Percentiles rank a stretch among this genome's conserved stretches.
phyloP scores from a whole-genome alignment of 2,329 filamentous ascomycete genomes.

The Penicillium sclerotigenum region DNA sequence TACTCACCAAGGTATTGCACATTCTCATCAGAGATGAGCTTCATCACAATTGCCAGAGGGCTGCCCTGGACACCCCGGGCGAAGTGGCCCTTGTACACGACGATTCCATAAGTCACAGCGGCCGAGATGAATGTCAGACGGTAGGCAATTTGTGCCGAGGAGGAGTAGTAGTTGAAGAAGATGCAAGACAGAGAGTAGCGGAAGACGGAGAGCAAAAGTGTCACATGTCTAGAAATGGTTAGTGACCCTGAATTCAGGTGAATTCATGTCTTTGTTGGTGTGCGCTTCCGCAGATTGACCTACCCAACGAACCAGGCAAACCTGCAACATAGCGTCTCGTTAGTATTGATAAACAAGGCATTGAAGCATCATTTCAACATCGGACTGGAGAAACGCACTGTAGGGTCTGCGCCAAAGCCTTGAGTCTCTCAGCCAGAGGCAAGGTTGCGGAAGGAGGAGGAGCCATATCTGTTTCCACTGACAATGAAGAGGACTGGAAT shows the following conservation, averaged over 20 bases:
- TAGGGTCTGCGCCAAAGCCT: constrained; percentile 78
- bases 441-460: constrained; percentile 63
- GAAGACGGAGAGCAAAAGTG: constrained; percentile 75
- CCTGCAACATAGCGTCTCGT: constrained; percentile 32
- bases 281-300: constrained; percentile 32
- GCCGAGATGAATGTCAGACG: constrained; percentile 86
- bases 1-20: constrained; percentile 89
- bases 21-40: constrained; percentile 83
- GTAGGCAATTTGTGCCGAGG: constrained; percentile 78
- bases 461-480: constrained; percentile 54
- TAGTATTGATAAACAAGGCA: constrained; percentile 17
- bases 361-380: constrained; percentile 13
- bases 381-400: constrained; percentile 63
- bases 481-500: constrained; percentile 5
- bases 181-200: constrained; percentile 85
- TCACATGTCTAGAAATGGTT: constrained; percentile 66
- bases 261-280: neutral
- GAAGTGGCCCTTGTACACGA: constrained; percentile 96
- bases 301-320: constrained; percentile 80
- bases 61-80: constrained; percentile 71
- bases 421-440: constrained; percentile 70
- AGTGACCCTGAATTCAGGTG: constrained; percentile 16
- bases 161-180: constrained; percentile 79
- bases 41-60: constrained; percentile 60
- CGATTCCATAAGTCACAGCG: constrained; percentile 91